phyloP scores from a whole-genome alignment of 108 stramenopile species.

The Seminavis robusta region DNA sequence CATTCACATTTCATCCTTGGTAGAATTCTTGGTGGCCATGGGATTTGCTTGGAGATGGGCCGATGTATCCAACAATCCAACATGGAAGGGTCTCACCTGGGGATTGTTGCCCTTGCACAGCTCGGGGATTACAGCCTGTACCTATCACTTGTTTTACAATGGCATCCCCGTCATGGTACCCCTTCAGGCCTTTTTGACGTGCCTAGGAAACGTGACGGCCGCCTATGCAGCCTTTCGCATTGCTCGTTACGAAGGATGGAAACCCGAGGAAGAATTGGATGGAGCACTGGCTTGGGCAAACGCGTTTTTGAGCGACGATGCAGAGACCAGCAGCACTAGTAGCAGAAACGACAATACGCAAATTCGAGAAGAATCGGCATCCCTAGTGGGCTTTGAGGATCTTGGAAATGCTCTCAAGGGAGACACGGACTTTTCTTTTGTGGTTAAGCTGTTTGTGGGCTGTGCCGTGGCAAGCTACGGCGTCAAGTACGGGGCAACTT shows the following conservation, averaged over 20 bases:
- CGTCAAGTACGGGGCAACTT: slow-evolving; percentile 79
- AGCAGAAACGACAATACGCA: neutral
- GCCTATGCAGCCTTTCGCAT: slow-evolving; percentile 72
- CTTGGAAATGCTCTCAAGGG: slow-evolving; percentile 38
- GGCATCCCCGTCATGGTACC: slow-evolving; percentile 78
- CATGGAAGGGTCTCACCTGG: slow-evolving; percentile 92
- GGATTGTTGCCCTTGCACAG: slow-evolving; percentile 87
- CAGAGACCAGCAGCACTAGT: neutral
- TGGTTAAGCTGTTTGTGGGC: slow-evolving; percentile 74
- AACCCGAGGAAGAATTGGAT: neutral
- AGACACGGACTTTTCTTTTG: slow-evolving; percentile 74
- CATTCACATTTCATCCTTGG: slow-evolving; percentile 82
- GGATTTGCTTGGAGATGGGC: slow-evolving; percentile 83
- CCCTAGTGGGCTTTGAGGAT: slow-evolving; percentile 78
- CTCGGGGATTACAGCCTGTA: slow-evolving; percentile 90
- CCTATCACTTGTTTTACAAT: slow-evolving; percentile 93
- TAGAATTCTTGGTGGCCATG: slow-evolving; percentile 92
- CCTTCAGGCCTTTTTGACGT: slow-evolving; percentile 79
- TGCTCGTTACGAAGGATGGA: slow-evolving; percentile 76
- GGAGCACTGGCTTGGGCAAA: too few relatives aligned
- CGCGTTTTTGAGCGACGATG: too few relatives aligned
- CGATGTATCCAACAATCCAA: slow-evolving; percentile 54
- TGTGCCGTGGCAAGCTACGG: slow-evolving; percentile 71
- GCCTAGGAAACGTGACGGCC: slow-evolving; percentile 78
- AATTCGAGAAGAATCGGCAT: slow-evolving; percentile 31